phyloP scores from a whole-genome alignment of 2,329 filamentous ascomycete genomes.

The Calonectria crousiana region DNA sequence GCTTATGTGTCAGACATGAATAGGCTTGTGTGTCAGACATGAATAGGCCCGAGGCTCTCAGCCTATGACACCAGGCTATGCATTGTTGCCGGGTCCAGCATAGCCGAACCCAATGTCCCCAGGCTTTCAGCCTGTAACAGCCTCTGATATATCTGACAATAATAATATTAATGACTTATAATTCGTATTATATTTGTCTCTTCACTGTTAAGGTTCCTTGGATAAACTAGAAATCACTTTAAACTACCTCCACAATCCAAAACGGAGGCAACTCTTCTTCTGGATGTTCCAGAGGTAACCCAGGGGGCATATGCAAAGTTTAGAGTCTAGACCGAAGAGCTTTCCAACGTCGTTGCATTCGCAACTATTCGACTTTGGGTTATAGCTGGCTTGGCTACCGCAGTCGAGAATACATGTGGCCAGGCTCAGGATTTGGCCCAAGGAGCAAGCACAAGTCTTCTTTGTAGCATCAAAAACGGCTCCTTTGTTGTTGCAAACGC shows the following conservation, averaged over 20 bases:
- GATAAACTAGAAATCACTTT: too few relatives aligned
- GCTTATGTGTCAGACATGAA: too few relatives aligned
- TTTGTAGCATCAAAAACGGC: neutral
- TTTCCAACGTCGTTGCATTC: slow-evolving; percentile 6
- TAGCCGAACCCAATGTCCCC: too few relatives aligned
- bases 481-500: slow-evolving; percentile 9
- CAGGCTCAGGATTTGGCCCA: neutral
- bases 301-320: neutral
- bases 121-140: too few relatives aligned
- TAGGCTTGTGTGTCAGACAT: too few relatives aligned
- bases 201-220: too few relatives aligned
- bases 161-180: too few relatives aligned
- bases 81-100: too few relatives aligned
- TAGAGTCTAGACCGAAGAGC: neutral
- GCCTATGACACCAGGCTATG: too few relatives aligned
- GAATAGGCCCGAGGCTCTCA: too few relatives aligned
- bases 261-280: neutral
- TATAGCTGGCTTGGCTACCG: slow-evolving; percentile 1
- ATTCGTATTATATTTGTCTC: too few relatives aligned
- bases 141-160: too few relatives aligned
- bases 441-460: neutral
- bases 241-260: neutral
- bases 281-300: neutral
- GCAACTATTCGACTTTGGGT: neutral
- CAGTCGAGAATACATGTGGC: slow-evolving; percentile 7